Conservation (phyloP, 2,329 filamentous ascomycete species). For the Diplodia corticola region DNA sequence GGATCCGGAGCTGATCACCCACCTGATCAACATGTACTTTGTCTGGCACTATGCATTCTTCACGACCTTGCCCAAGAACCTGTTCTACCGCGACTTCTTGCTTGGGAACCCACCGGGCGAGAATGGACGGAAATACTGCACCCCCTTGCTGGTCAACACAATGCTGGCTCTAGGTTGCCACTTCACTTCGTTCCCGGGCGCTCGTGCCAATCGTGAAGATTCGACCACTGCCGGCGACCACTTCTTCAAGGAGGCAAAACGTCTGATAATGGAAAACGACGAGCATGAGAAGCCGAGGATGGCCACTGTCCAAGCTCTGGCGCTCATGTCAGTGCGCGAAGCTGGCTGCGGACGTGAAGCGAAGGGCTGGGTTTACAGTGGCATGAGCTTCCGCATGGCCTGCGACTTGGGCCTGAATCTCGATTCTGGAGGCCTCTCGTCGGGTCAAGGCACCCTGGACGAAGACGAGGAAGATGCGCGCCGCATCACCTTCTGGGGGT, state of each 20-base stretch:
- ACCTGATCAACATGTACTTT: conserved; percentile 97
- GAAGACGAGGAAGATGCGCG: conserved; percentile 87
- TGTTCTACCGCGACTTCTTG: conserved; percentile 85
- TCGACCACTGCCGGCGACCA: conserved; percentile 88
- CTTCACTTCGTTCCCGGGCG: conserved; percentile 76
- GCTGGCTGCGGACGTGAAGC: conserved; percentile 92
- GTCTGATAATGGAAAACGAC: conserved; percentile 84
- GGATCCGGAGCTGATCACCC: conserved; percentile 75
- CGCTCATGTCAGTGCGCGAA: conserved; percentile 93
- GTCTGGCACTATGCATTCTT: conserved; percentile 98
- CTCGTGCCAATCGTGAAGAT: conserved; percentile 70
- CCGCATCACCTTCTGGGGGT: conserved; percentile 94
- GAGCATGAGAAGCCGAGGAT: conserved; percentile 87
- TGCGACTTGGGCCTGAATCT: conserved; percentile 91
- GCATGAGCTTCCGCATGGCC: conserved; percentile 98
- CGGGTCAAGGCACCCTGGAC: conserved; percentile 58
- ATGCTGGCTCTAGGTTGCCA: conserved; percentile 93
- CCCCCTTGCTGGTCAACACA: conserved; percentile 84
- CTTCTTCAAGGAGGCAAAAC: conserved; percentile 92
- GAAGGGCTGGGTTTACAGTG: conserved; percentile 97
- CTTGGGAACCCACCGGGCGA: conserved; percentile 64
- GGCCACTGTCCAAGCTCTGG: conserved; percentile 89
- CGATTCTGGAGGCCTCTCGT: conserved; percentile 67
- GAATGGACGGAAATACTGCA: conserved; percentile 64
- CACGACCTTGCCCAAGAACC: conserved; percentile 78